A percentile compares a stretch with the other conserved stretches of the same genome.
Evolutionary conservation across 2,329 filamentous ascomycete genomes (phyloP).

Genomic region (Neophaeococcomyces aloes): DNA sequence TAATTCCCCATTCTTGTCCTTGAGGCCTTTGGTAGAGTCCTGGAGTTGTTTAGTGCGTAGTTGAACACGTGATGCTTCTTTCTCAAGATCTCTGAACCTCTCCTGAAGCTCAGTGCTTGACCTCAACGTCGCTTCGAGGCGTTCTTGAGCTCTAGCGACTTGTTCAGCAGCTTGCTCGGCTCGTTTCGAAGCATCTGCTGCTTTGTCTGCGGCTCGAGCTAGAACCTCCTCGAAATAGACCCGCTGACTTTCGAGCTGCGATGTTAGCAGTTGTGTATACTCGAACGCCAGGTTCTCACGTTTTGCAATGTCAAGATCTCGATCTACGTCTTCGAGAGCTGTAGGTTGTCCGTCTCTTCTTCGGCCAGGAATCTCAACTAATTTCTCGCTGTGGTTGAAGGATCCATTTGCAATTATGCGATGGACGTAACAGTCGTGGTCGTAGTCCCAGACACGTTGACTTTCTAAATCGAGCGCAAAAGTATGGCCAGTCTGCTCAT

Average conservation of each 20-base stretch:
- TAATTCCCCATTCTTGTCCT: constrained; percentile 72
- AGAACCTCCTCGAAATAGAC: constrained; percentile 91
- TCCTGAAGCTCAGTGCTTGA: constrained; percentile 51
- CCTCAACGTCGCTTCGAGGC: constrained; percentile 45
- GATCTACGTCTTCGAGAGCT: constrained; percentile 16
- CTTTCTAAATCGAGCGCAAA: constrained; percentile 89
- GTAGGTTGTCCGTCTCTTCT: constrained; percentile 42
- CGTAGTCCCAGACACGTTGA: constrained; percentile 97
- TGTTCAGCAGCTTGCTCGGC: constrained; percentile 49
- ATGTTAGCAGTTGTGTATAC: constrained; percentile 87
- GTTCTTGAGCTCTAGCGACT: constrained; percentile 52
- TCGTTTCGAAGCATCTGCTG: constrained; percentile 57
- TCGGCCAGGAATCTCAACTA: constrained; percentile 60
- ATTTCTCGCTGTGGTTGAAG: constrained; percentile 56
- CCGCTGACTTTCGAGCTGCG: constrained; percentile 84
- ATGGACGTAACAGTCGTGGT: constrained; percentile 90
- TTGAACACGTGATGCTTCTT: constrained; percentile 59
- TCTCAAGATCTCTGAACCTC: constrained; percentile 51
- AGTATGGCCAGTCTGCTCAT: constrained; percentile 77
- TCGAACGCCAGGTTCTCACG: constrained; percentile 75
- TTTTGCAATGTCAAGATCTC: constrained; percentile 40
- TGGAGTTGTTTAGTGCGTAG: constrained; percentile 59
- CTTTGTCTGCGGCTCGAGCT: constrained; percentile 80
- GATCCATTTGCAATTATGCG: constrained; percentile 80
- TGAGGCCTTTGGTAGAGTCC: constrained; percentile 62